Conservation (phyloP, 306 rosid species). For the Leucaena leucocephala region DNA sequence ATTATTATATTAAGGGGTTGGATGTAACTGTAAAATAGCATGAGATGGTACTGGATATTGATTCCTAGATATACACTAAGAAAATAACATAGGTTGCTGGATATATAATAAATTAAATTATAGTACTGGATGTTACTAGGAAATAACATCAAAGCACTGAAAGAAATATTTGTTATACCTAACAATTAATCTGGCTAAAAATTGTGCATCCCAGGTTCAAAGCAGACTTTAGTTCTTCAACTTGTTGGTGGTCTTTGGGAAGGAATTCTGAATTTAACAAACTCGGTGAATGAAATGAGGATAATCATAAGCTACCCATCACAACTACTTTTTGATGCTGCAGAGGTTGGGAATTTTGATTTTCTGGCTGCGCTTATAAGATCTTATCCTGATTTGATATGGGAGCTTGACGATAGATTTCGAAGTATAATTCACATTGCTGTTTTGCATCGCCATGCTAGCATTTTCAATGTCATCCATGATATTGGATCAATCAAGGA, state of each 20-base stretch:
- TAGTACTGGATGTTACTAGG: too few relatives aligned
- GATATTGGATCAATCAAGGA: slow-evolving; percentile 30
- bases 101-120: too few relatives aligned
- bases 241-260: not conserved
- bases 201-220: not conserved
- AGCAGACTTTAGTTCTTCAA: not conserved
- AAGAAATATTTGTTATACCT: too few relatives aligned
- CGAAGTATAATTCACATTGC: slow-evolving; percentile 42
- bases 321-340: slow-evolving; percentile 34
- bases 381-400: slow-evolving; percentile 21
- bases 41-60: too few relatives aligned
- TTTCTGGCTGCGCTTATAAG: slow-evolving; percentile 40
- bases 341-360: slow-evolving; percentile 45
- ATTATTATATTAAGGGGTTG: too few relatives aligned
- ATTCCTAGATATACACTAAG: too few relatives aligned
- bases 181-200: not conserved
- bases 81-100: too few relatives aligned
- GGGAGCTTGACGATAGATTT: slow-evolving; percentile 18
- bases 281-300: not conserved
- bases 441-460: slow-evolving; percentile 42
- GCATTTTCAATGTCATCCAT: slow-evolving; percentile 40
- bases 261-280: not conserved
- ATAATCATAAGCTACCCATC: slow-evolving; percentile 15
- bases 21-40: too few relatives aligned
- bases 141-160: too few relatives aligned